phyloP scores from a whole-genome alignment of 805 yeast species.

The Suhomyces xylopsoci region DNA sequence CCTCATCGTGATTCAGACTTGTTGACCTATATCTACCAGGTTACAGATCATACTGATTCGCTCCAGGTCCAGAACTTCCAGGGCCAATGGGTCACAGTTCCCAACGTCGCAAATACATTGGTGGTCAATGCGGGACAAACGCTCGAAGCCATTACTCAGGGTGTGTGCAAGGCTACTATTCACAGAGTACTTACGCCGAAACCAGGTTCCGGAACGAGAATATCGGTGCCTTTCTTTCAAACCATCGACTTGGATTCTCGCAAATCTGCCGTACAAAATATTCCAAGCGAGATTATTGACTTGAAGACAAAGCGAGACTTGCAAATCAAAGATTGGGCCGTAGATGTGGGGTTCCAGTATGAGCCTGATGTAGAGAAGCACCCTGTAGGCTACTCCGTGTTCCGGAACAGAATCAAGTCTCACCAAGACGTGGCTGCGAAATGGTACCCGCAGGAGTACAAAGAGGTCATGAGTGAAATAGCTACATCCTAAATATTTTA shows the following conservation, averaged over 20 bases:
- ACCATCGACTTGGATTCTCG: constrained; percentile 40
- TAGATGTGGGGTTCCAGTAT: constrained; percentile 39
- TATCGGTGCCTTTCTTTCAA: constrained; percentile 49
- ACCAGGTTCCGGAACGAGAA: constrained; percentile 37
- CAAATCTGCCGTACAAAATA: constrained; percentile 25
- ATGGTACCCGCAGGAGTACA: constrained; percentile 41
- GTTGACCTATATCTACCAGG: constrained; percentile 59
- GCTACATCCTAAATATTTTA: background rate
- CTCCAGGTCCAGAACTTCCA: constrained; percentile 54
- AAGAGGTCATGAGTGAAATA: constrained; percentile 26
- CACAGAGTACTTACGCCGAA: constrained; percentile 51
- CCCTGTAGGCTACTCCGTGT: constrained; percentile 48
- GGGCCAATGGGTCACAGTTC: constrained; percentile 57
- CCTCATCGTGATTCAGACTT: constrained; percentile 68
- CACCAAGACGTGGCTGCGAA: constrained; percentile 43
- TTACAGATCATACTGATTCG: constrained; percentile 45
- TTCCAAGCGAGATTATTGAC: constrained; percentile 27
- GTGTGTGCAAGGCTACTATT: constrained; percentile 58
- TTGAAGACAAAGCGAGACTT: constrained; percentile 35
- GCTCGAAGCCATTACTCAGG: constrained; percentile 56
- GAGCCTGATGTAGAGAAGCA: constrained; percentile 32
- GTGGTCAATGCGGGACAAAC: constrained; percentile 64
- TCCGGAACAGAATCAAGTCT: constrained; percentile 42
- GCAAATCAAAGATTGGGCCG: constrained; percentile 33
- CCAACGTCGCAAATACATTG: constrained; percentile 45